Evolutionary conservation across 164 flowering plant species (phyloP), one percentile per base, ranked within the genome.

Genomic region (Warburgia ugandensis): DNA sequence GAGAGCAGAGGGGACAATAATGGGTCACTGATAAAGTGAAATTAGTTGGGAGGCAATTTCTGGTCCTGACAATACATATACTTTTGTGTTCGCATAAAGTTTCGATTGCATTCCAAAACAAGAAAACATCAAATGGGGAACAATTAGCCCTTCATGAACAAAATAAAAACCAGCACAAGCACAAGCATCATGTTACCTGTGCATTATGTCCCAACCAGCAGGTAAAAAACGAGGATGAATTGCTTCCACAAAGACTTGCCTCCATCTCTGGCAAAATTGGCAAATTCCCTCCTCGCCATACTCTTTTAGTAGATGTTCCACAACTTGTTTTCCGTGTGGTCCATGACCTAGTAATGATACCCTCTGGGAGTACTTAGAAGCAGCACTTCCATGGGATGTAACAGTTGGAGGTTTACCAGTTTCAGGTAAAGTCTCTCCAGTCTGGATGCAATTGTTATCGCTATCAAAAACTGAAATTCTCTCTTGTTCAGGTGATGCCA

Each of bases 281-380:
- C 67, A 57, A 55, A 92, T 67, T 6, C 96, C 95, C 36, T 78
- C 85, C 13, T 92, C 99, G 21, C 89, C 95, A 62, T 74, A 54
- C 58, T 79, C 76, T 39, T 70, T 66, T 7, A 86, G 53, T 59
- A 92, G 42, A 65, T 74, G 59, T 44, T 79, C 84, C 33, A 92
- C 94, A 40, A 88, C 89, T 73, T 72, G 79, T 58, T 81, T 92
- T 48, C 98, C 99, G 66, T 92, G 99, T 6, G 96, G 99, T 29
- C 99, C 96, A 70, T 92, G 96, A 55, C 96, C 99, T 69, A 92
- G 64, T 26, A 92, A 60, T 21, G 99, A 92, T 36, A 76, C 50
- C 50, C 86, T 92, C 13, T 79, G 73, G 32, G 65, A 70, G 37
- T 69, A 69, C 40, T 67, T 73, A 32, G 69, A 50, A 29, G 62